Conservation (phyloP, 2,329 filamentous ascomycete species). For the Pseudogymnoascus sp. region DNA sequence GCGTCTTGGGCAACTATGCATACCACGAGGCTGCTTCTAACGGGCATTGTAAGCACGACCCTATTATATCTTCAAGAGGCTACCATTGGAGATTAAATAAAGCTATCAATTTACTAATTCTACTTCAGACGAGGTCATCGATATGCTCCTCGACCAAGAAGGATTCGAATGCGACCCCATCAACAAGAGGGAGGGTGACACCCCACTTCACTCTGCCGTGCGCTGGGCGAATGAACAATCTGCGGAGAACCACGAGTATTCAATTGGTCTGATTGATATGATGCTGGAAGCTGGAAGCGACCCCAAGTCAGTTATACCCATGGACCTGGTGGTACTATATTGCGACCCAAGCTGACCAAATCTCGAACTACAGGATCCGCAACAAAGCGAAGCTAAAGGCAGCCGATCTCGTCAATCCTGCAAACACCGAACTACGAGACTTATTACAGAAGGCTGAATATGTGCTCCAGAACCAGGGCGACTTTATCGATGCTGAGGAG, state of each 20-base stretch:
- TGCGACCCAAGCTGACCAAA: background rate
- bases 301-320: slow-evolving; percentile 37
- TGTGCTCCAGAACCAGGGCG: slow-evolving; percentile 50
- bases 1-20: slow-evolving; percentile 80
- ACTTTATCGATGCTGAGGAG: slow-evolving; percentile 42
- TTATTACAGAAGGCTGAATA: slow-evolving; percentile 68
- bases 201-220: slow-evolving; percentile 72
- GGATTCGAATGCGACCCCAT: slow-evolving; percentile 79
- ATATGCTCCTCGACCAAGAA: slow-evolving; percentile 75
- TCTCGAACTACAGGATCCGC: slow-evolving; percentile 38
- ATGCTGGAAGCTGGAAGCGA: slow-evolving; percentile 74
- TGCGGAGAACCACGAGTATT: slow-evolving; percentile 57
- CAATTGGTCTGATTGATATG: slow-evolving; percentile 65
- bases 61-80: background rate
- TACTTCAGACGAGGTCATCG: slow-evolving; percentile 65
- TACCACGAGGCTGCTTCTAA: slow-evolving; percentile 82
- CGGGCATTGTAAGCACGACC: slow-evolving; percentile 66
- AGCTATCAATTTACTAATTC: background rate
- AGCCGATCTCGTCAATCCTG: slow-evolving; percentile 65
- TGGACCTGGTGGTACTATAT: background rate
- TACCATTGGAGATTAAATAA: background rate
- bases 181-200: slow-evolving; percentile 66
- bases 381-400: slow-evolving; percentile 72
- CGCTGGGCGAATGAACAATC: slow-evolving; percentile 68
- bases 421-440: slow-evolving; percentile 55